Evolutionary conservation across 2,329 filamentous ascomycete species (phyloP).

Genomic region (Fusarium nelsonii): DNA sequence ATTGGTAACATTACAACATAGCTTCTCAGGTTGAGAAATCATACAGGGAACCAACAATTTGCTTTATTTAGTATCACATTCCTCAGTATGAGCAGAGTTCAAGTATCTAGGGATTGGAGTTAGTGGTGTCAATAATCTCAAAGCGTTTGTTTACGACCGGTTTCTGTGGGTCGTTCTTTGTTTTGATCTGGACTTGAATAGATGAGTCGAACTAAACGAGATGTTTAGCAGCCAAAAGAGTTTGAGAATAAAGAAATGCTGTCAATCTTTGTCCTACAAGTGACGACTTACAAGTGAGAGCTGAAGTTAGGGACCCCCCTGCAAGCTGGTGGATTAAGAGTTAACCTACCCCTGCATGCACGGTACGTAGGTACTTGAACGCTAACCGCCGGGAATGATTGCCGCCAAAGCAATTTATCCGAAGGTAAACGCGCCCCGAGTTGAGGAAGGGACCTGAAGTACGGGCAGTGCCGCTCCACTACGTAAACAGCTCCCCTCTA

Average conservation of each 20-base stretch:
- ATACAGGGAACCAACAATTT: slow-evolving; percentile 8
- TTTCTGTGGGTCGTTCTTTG: neutral
- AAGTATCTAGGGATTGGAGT: slow-evolving; percentile 17
- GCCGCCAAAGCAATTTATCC: slow-evolving; percentile 49
- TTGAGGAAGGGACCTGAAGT: slow-evolving; percentile 18
- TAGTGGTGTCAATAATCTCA: slow-evolving; percentile 7
- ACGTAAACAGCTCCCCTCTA: slow-evolving; percentile 33
- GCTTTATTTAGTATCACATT: slow-evolving; percentile 22
- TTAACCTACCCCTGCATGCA: slow-evolving; percentile 29
- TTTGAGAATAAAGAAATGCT: slow-evolving; percentile 3
- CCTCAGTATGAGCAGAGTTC: slow-evolving; percentile 16
- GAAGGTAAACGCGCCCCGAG: slow-evolving; percentile 44
- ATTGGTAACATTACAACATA: slow-evolving; percentile 7
- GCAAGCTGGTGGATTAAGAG: slow-evolving; percentile 11
- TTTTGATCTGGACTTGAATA: neutral
- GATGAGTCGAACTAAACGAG: neutral
- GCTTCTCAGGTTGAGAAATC: neutral
- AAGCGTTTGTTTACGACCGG: slow-evolving; percentile 4
- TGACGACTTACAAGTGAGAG: slow-evolving; percentile 20
- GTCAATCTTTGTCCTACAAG: slow-evolving; percentile 12
- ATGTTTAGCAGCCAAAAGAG: neutral
- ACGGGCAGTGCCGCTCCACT: slow-evolving; percentile 20
- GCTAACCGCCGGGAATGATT: slow-evolving; percentile 34
- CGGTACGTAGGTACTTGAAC: slow-evolving; percentile 38
- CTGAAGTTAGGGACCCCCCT: slow-evolving; percentile 15